Evolutionary conservation across 495 filamentous ascomycete species (phyloP), one percentile per base, ranked within the genome.

Genomic region (Aspergillus steynii): DNA sequence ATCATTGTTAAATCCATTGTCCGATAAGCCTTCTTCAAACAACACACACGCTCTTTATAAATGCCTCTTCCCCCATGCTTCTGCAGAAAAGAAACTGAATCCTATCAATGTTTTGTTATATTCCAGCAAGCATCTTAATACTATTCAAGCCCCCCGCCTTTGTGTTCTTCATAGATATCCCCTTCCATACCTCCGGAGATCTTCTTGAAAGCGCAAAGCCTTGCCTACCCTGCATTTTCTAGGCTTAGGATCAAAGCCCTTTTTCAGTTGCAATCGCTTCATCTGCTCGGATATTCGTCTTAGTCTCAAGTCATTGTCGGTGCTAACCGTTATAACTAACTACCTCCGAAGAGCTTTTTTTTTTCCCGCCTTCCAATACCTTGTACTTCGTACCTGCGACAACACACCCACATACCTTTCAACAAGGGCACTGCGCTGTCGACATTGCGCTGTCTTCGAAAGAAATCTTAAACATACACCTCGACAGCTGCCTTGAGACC

Each of bases 1-100:
- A 45, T 48, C 51, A 20, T 56, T 53, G 55, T 10, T 32, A 37
- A 55, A 45, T 55, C 27, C 29, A 42, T 32, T 55, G 14, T 28
- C 53, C 29, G 28, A 42, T 12, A 42, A 42, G 12, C 9, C 3
- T 42, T 42, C 37, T 15, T 42, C 37, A 14, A 12, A 42, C 37
- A 14, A 42, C 37, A 12, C 37, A 42, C 3, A 15, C 37, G 37
- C 37, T 42, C 37, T 10, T 14, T 42, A 12, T 53, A 27, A 46
- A 29, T 48, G n/a, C 29, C 15, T 45, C 27, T 15, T 7, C 2
- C 57, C 29, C 53, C 49, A 29, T 60, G n/a, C 6, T 32, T 45
- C 20, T 42, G 4, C 37, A 12, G 37, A 42, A 3, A 42, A 12
- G 37, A 12, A 42, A 42, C 9, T 42, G 37, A 42, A 42, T 14